These are phyloP conservation scores for Kurtzmaniella quercitrusa DNA, from an alignment of 1,139 yeast genomes.

Conservation along the genomic window DNA sequence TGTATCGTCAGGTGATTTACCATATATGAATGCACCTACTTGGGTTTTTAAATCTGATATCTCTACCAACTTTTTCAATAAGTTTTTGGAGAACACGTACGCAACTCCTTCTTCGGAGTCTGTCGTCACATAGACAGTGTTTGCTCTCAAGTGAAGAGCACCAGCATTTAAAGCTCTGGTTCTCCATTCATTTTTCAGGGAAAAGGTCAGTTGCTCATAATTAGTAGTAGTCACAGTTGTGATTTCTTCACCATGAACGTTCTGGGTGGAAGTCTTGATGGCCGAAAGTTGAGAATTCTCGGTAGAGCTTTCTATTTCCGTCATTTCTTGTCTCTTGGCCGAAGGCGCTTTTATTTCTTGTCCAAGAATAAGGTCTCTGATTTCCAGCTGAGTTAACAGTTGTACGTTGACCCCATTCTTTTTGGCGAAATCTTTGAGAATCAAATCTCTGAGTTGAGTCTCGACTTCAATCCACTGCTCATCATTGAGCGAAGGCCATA, in stretches of 20 bases:
- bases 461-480: constrained; percentile 95
- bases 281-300: constrained; percentile 55
- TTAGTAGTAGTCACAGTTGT: constrained; percentile 88
- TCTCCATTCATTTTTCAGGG: constrained; percentile 91
- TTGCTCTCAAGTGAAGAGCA: constrained; percentile 67
- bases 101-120: constrained; percentile 52
- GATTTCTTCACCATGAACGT: constrained; percentile 95
- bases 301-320: constrained; percentile 63
- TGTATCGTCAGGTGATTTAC: constrained; percentile 69
- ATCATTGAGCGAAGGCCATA: constrained; percentile 88
- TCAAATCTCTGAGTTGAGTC: constrained; percentile 80
- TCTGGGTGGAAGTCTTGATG: constrained; percentile 76
- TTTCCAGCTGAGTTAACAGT: constrained; percentile 87
- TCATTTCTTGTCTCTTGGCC: constrained; percentile 68
- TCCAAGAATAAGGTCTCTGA: constrained; percentile 89
- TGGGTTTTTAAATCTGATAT: constrained; percentile 80
- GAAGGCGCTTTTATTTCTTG: constrained; percentile 93
- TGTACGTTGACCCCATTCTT: constrained; percentile 83
- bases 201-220: constrained; percentile 80
- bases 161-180: constrained; percentile 78
- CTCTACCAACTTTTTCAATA: constrained; percentile 72
- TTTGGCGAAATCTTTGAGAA: constrained; percentile 78
- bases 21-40: constrained; percentile 78
- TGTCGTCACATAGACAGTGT: constrained; percentile 64
- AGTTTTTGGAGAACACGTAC: constrained; percentile 76